A percentile compares a stretch with the other conserved stretches of the same genome.
These are phyloP conservation scores for Truncatella angustata DNA, from an alignment of 2,329 filamentous ascomycete genomes.

Conservation along the genomic window DNA sequence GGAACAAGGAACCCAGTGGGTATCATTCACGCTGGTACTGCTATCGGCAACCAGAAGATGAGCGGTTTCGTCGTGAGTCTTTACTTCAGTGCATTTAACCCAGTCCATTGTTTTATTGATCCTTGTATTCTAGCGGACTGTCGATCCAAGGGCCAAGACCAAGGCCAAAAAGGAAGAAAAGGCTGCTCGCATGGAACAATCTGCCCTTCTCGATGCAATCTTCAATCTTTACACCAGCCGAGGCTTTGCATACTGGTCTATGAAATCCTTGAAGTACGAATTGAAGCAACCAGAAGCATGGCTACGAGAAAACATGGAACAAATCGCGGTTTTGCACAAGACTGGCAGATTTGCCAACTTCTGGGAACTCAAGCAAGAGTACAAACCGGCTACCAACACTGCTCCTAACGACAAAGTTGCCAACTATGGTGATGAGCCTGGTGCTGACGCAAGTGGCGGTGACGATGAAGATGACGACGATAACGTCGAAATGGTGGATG, in stretches of 20 bases:
- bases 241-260: conserved; percentile 86
- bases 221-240: conserved; percentile 76
- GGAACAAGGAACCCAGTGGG: conserved; percentile 39
- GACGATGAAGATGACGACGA: conserved; percentile 56
- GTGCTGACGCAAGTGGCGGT: conserved; percentile 52
- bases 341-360: conserved; percentile 81
- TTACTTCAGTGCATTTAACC: background rate
- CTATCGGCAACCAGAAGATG: conserved; percentile 44
- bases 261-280: conserved; percentile 75
- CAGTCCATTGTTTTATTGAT: background rate
- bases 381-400: conserved; percentile 44
- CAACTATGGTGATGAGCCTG: conserved; percentile 42
- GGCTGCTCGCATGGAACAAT: conserved; percentile 82
- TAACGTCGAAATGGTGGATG: conserved; percentile 76
- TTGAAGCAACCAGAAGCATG: conserved; percentile 91
- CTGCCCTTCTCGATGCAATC: conserved; percentile 82
- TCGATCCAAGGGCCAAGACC: conserved; percentile 51
- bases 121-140: conserved; percentile 21
- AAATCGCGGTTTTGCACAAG: conserved; percentile 79
- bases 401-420: conserved; percentile 48
- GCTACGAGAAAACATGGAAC: conserved; percentile 78
- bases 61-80: conserved; percentile 59
- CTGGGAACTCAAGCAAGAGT: conserved; percentile 77
- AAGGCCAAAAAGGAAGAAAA: conserved; percentile 58
- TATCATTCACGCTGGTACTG: conserved; percentile 58